Base-by-base conservation (phyloP, 169 alveolate genomes). In the Cryptosporidium sp. region DNA sequence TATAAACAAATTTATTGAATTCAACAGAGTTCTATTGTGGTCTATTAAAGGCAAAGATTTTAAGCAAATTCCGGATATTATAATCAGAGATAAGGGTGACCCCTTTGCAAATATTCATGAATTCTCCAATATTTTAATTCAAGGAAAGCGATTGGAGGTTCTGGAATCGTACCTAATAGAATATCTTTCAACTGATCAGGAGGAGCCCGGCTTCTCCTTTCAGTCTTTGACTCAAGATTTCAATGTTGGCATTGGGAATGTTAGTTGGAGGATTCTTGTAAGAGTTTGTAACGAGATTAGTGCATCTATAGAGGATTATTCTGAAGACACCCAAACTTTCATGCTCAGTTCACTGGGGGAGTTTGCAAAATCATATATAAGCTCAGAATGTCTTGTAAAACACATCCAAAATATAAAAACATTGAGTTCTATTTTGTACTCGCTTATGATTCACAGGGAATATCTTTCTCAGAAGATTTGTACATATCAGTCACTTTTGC, bases 381-480 rank as follows among this genome's bases (percentile, higher is more conserved):
- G 65, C 33, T 12, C 37, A 7, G 68, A 65, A 7, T 43, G n/a
- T 5, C 26, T 39, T 31, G 8, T 4, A 0, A 26, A 9, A 9
- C 50, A 80, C 39, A 0, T 65, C 8, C 50, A 65, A 8, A 80
- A 39, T 21, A 21, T 80, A 23, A 45, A 23, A 29, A 80, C 23
- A 1, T 26, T 80, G 10, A 52, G 62, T 10, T 31, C 26, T 21
- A 37, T 80, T 23, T n/a, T 80, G 21, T 80, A 80, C 16, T 59
- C 89, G 1, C n/a, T 80, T 21, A 14, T 62, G 33, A 61, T 80
- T 41, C 89, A 80, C 33, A 26, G 37, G 9, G 80, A 80, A n/a
- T 52, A 62, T 18, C 43, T 41, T 45, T 59, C 23, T 29, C 67
- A 31, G 23, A 45, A 23, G 4, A 26, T 52, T n/a, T 37, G 23